Base-by-base conservation (phyloP, 2,329 filamentous ascomycete species). In the Clarireedia homoeocarpa region DNA sequence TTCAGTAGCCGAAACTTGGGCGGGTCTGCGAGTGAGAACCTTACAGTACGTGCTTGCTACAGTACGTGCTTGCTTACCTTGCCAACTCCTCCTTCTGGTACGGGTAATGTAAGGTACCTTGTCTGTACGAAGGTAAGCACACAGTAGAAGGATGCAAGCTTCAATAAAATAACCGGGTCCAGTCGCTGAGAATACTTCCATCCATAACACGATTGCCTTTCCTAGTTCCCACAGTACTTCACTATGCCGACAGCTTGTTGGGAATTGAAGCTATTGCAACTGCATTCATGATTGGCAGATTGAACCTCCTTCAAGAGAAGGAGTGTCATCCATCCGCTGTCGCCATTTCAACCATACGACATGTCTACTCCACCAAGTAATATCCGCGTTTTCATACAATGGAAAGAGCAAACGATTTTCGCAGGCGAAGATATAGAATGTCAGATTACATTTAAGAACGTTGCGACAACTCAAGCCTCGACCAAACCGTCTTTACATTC, bases 351-450 rank as follows among this genome's bases (percentile, higher is more conserved):
- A 50, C 39, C 59, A 56, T 55, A 51, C 62, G 62, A 66, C 55
- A 70, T 69, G 65, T 69, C 67, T 55, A 64, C 69, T 60, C 76
- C 77, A 71, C 74, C 75, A 70, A 82, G 79, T 73, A 92, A 95
- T 76, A 90, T 99, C 71, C 88, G 91, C 72, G 92, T 96, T 73
- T 96, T 92, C 71, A 89, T 99, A 72, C 85, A 86, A 75, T 99
- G 92, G 88, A 87, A 90, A 71, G 89, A 95, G 70, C 85, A 92
- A 71, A 91, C 89, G 60, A 89, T 99, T 66, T 99, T 97, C 74
- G 89, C 94, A 56, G 94, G 94, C 72, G 94, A 99, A 77, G 88
- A 96, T 69, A 82, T 97, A 68, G 89, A 91, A 74, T 97, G 94
- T 74, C 91, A 86, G 63, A 95, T 99, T 71, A 96, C 89, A 51